Evolutionary conservation across 2,329 filamentous ascomycete genomes (phyloP), one percentile per base, ranked within the genome.

Genomic region (Pseudogymnoascus destructans): DNA sequence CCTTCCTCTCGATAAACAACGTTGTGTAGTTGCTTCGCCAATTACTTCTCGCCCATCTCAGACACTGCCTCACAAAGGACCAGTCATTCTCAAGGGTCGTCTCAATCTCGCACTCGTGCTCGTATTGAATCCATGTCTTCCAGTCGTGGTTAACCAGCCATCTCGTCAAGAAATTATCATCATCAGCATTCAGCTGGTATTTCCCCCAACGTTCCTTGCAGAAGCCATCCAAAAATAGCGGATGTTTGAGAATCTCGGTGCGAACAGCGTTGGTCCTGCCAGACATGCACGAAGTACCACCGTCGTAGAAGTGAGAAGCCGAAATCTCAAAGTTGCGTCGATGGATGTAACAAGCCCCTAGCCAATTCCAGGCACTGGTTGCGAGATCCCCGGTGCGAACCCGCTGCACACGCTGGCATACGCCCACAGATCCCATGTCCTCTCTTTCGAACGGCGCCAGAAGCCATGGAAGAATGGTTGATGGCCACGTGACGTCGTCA

Each of bases 11-110:
- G 63, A 82, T 81, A 63, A 92, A 79, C 68, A 96, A 78, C 71
- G 89, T 96, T 57, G 89, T 96, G 72, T 89, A 85, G 72, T 97
- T 97, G 76, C 90, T 95, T 69, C 92, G 81, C 92, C 92, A 97
- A 73, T 97, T 97, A 77, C 91, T 96, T 67, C 92, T 84, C 42
- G 93, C 90, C 92, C 92, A 97, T 54, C 92, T 82, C 52, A 92
- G 82, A 73, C 92, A 97, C 73, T 97, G 92, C 69, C 89, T 92
- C 63, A 97, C 76, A 69, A 95, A 97, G 68, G 91, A 95, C 59
- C 79, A 76, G 69, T 91, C 86, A 70, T 92, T 87, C 72, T 96
- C 92, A 38, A 97, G 78, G 2, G 91, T 96, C 23, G 92, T 97
- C 74, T 93, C 85, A 61, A 97, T 86, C 72, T 95, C 88, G 66